These are phyloP conservation scores for Sinapis alba DNA, from an alignment of 441 rosid species.

Conservation along the genomic window DNA sequence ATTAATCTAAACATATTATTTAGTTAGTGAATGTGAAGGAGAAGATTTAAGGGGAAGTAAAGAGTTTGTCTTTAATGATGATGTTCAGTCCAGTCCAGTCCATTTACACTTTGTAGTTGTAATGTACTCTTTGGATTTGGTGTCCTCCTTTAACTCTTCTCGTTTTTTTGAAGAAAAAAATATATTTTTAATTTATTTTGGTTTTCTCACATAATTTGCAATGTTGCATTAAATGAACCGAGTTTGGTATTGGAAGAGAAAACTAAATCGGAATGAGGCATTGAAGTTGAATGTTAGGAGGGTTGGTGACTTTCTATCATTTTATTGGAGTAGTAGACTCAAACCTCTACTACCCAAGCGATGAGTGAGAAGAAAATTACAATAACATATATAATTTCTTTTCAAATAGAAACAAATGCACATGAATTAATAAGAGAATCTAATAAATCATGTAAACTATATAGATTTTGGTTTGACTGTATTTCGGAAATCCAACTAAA, in stretches of 20 bases:
- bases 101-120: constrained; percentile 20
- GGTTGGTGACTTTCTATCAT: not conserved
- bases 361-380: not conserved
- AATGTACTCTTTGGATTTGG: constrained; percentile 26
- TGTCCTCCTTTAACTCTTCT: constrained; percentile 6
- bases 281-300: constrained; percentile 28
- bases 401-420: not conserved
- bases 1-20: not conserved
- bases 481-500: constrained; percentile 30
- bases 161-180: not conserved
- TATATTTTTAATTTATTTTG: not conserved
- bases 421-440: constrained; percentile 12
- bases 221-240: constrained; percentile 33
- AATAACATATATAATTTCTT: not conserved
- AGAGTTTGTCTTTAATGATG: constrained; percentile 28
- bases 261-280: constrained; percentile 8
- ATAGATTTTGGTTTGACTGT: constrained; percentile 39
- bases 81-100: constrained; percentile 23
- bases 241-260: constrained; percentile 22
- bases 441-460: constrained; percentile 17
- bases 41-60: constrained; percentile 1
- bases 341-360: constrained; percentile 1
- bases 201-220: constrained; percentile 26
- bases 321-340: not conserved
- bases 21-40: constrained; percentile 24